phyloP scores from a whole-genome alignment of 345 rosid genomes.

The Balakata baccata region DNA sequence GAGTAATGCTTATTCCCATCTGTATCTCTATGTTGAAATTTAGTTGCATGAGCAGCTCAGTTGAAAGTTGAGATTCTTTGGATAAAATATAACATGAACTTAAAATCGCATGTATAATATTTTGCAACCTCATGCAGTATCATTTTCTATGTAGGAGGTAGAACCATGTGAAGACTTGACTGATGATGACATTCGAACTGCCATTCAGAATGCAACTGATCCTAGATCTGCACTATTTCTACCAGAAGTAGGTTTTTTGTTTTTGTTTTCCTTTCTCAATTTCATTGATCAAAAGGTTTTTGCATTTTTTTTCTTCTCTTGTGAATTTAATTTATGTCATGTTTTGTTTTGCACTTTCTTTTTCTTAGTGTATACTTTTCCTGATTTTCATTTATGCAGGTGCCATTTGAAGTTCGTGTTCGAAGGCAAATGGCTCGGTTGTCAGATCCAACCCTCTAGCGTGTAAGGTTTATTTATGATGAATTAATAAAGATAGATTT shows the following conservation, averaged over 20 bases:
- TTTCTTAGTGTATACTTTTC: not conserved
- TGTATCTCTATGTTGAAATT: too few species aligned
- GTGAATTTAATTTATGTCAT: not conserved
- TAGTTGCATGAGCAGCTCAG: not conserved
- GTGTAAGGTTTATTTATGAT: constrained; percentile 92
- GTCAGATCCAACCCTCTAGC: constrained; percentile 91
- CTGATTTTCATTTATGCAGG: constrained; percentile 37
- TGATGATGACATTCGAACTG: constrained; percentile 86
- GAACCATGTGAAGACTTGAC: constrained; percentile 97
- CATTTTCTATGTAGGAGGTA: constrained; percentile 59
- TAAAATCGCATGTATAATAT: not conserved
- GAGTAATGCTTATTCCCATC: too few species aligned
- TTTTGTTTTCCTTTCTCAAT: not conserved
- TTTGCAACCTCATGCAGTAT: constrained; percentile 11
- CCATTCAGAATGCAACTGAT: constrained; percentile 96
- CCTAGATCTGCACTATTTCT: constrained; percentile 84
- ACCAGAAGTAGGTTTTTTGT: constrained; percentile 66
- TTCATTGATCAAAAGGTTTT: constrained; percentile 14
- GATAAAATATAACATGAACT: not conserved
- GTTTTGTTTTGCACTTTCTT: not conserved
- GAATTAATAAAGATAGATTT: constrained; percentile 89
- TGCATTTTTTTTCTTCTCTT: not conserved
- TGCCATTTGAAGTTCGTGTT: constrained; percentile 94
- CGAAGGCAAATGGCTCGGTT: constrained; percentile 88
- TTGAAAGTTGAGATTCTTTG: not conserved